Evolutionary conservation across 345 rosid species (phyloP), one percentile per base, ranked within the genome.

Genomic region (Syzygium aromaticum): DNA sequence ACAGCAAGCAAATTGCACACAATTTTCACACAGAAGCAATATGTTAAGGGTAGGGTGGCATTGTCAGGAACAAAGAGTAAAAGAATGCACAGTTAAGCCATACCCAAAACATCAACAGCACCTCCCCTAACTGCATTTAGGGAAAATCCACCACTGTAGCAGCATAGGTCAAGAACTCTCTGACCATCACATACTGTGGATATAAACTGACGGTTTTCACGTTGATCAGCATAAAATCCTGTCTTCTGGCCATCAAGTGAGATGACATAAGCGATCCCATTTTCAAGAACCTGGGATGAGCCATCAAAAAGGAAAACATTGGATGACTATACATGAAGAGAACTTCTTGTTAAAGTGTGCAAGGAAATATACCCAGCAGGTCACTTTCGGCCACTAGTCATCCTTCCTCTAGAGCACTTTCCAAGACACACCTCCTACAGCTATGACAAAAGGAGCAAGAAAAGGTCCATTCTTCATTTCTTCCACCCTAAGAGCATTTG

Each of bases 81-180:
- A 73, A 73, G 49, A 57, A 77, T 28, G 80, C 53, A 52, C 51
- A 82, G 19, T 10, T 51, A 63, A 51, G 38, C 28, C 10, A 38
- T 94, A 96, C 98, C 98, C 11, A 92, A 73, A 85, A 94, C 96
- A 87, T 89, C 86, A 38, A 84, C 63, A 67, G 99, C 98, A 78
- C 99, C 98, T 89, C 99, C 97, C 84, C 64, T 89, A 4, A 90
- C 91, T 54, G 97, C 99, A 90, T 91, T 96, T 5, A 97, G 92
- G 88, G 99, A 90, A 87, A 97, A 97, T 51, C 99, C 98, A 89
- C 98, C 98, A 88, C 94, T 94, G 87, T 97, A 96, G 93, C 98
- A 97, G 91, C 98, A 97, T 56, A 96, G 89, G 88, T 97, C 98
- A 87, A 95, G 97, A 89, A 97, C 98, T 88, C 85, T 95, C 92